phyloP scores from a whole-genome alignment of 352 stramenopile genomes.

The Pythium guiyangense region DNA sequence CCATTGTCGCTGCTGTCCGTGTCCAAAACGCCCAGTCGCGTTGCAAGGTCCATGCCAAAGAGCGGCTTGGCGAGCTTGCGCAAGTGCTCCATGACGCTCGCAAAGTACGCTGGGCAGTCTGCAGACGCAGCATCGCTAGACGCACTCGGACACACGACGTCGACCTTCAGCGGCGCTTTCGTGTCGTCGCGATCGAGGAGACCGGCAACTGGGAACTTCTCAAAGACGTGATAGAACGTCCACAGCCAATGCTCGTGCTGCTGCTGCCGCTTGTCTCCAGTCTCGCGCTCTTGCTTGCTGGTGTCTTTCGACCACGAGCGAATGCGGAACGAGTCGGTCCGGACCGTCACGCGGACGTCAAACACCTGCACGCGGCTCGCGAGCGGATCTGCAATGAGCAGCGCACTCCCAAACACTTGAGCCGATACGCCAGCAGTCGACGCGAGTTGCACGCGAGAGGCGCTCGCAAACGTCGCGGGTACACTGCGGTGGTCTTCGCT shows the following conservation, averaged over 20 bases:
- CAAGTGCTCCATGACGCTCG: slow-evolving; percentile 42
- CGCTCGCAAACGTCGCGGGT: slow-evolving; percentile 13
- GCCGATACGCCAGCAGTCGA: slow-evolving; percentile 10
- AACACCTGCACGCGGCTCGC: slow-evolving; percentile 13
- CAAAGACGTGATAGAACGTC: slow-evolving; percentile 41
- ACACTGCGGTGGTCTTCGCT: slow-evolving; percentile 32
- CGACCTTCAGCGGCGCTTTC: slow-evolving; percentile 15
- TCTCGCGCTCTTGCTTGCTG: slow-evolving; percentile 13
- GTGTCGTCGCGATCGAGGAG: slow-evolving; percentile 6
- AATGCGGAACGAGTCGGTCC: slow-evolving; percentile 55
- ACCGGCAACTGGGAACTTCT: slow-evolving; percentile 47
- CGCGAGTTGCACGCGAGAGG: slow-evolving; percentile 2
- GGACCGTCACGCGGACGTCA: slow-evolving; percentile 28
- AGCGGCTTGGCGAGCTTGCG: slow-evolving; percentile 57
- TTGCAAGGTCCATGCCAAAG: slow-evolving; percentile 25
- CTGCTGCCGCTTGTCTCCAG: background rate
- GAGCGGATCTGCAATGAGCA: slow-evolving; percentile 25
- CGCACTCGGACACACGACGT: slow-evolving; percentile 15
- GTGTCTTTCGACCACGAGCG: too few species aligned
- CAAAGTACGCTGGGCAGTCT: slow-evolving; percentile 18
- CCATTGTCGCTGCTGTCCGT: too few species aligned
- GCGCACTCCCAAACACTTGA: slow-evolving; percentile 21
- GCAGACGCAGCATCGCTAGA: slow-evolving; percentile 1
- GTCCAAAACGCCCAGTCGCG: too few species aligned
- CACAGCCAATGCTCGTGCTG: slow-evolving; percentile 19